Base-by-base conservation (phyloP, 345 rosid species). In the Lumnitzera littorea region DNA sequence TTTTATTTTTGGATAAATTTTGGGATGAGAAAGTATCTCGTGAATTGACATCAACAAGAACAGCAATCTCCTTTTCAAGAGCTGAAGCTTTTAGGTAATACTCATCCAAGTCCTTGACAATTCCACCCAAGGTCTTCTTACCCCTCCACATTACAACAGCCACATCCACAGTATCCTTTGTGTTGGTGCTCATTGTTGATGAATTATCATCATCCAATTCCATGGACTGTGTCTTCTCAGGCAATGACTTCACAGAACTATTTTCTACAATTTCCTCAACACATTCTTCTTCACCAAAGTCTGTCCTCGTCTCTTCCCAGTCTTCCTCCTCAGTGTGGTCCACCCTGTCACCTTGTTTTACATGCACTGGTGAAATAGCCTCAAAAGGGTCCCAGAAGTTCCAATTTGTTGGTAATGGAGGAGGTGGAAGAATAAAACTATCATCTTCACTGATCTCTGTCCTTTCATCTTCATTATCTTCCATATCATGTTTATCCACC, bases 81-180 rank as follows among this genome's bases (percentile, higher is more conserved):
- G 84, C 88, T 2, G 89, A 92, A 57, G 96, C 96, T 74, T 84
- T 85, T 50, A 92, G 80, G 82, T 87, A 92, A 74, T 84, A 82
- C 61, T 89, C 98, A 80, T 92, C 98, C 66, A 92, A 74, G 66
- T 87, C 87, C 76, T 78, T 85, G 29, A 76, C 66, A 61, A 92
- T 85, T 50, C 81, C 77, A 66, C 84, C 86, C 78, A 92, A 74
- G 57, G 88, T 85, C 73, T 64, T 85, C 76, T 72, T 84, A 63
- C 64, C 62, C 72, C 78, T 81, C 82, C 74, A 72, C 12, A 62
- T 63, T 46, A 67, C 72, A 80, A 66, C 62, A 46, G 70, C 62
- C 72, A 57, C 48, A 53, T 80, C 74, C 46, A 65, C 66, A 57
- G 79, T 66, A 55, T 76, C 87, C 73, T 76, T 80, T 48, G 87